phyloP scores from a whole-genome alignment of 495 filamentous ascomycete species.

The Trichoderma reesei region DNA sequence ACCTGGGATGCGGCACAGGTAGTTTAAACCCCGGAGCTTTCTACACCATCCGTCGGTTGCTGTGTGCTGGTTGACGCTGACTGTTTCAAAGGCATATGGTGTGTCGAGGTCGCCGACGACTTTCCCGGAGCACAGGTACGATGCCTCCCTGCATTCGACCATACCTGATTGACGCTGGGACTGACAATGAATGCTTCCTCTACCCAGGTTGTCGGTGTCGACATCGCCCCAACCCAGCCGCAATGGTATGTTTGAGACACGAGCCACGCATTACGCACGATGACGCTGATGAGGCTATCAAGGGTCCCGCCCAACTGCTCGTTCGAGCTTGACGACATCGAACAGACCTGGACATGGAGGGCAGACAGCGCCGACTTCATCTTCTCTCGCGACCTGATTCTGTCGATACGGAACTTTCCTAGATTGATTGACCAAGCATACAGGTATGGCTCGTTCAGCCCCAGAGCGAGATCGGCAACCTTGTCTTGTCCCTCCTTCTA shows the following conservation, averaged over 20 bases:
- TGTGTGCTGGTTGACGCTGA: not conserved
- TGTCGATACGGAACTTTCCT: conserved; percentile 46
- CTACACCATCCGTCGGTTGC: conserved; percentile 4
- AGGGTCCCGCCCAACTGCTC: conserved; percentile 41
- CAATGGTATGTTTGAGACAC: conserved; percentile 18
- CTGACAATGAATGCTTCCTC: conserved; percentile 31
- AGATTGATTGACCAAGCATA: conserved; percentile 28
- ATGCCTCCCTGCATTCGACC: not conserved
- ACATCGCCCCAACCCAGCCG: conserved; percentile 42
- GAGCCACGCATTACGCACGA: not conserved
- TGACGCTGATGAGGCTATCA: not conserved
- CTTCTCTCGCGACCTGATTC: conserved; percentile 46
- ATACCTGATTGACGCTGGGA: conserved; percentile 21
- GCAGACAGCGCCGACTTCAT: conserved; percentile 53
- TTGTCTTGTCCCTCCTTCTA: too few species aligned
- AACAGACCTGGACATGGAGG: conserved; percentile 43
- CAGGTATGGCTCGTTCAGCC: conserved; percentile 10
- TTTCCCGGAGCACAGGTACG: conserved; percentile 37
- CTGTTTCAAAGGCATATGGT: conserved; percentile 25
- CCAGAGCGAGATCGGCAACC: not conserved
- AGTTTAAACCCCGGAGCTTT: not conserved
- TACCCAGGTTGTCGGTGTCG: conserved; percentile 45
- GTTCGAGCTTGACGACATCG: conserved; percentile 50
- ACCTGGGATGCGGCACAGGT: conserved; percentile 48
- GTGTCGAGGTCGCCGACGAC: conserved; percentile 35